Evolutionary conservation across 495 filamentous ascomycete species (phyloP).

Genomic region (Beverwykella pulmonaria): DNA sequence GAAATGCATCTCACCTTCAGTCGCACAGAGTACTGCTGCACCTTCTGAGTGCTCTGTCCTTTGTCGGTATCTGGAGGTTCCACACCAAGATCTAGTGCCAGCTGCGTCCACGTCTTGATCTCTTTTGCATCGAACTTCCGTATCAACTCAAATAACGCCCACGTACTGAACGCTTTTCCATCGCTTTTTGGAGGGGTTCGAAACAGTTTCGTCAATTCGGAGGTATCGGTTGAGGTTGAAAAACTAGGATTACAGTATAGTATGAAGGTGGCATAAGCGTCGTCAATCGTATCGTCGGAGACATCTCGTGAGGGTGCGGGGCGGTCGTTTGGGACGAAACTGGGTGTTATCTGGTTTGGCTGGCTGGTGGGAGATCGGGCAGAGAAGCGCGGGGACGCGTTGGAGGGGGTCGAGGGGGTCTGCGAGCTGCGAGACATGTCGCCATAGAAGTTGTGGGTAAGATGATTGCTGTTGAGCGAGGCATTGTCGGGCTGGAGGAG

Average conservation of each 20-base stretch:
- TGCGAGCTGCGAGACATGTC: conserved; percentile 35
- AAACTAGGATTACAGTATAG: conserved; percentile 70
- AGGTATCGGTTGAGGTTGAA: conserved; percentile 44
- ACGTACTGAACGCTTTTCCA: conserved; percentile 87
- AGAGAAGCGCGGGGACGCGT: conserved; percentile 39
- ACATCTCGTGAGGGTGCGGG: conserved; percentile 70
- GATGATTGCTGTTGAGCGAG: conserved; percentile 28
- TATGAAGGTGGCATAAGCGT: conserved; percentile 86
- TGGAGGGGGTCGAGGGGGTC: conserved; percentile 40
- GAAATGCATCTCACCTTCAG: conserved; percentile 68
- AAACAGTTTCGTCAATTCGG: conserved; percentile 77
- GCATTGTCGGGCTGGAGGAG: conserved; percentile 35
- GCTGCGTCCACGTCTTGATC: conserved; percentile 93
- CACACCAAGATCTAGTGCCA: conserved; percentile 87
- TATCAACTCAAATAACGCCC: conserved; percentile 79
- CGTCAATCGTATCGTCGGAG: conserved; percentile 74
- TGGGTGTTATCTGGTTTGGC: conserved; percentile 24
- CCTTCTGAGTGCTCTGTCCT: conserved; percentile 93
- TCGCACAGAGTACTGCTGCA: conserved; percentile 94
- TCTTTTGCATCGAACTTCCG: conserved; percentile 80
- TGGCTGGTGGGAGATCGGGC: conserved; percentile 36
- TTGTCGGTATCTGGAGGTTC: conserved; percentile 82
- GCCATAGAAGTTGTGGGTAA: conserved; percentile 36
- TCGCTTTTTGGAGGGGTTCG: conserved; percentile 85
- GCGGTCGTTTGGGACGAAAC: conserved; percentile 44